Base-by-base conservation (phyloP, 768 basidiomycete genomes). In the Arthromyces matolae region DNA sequence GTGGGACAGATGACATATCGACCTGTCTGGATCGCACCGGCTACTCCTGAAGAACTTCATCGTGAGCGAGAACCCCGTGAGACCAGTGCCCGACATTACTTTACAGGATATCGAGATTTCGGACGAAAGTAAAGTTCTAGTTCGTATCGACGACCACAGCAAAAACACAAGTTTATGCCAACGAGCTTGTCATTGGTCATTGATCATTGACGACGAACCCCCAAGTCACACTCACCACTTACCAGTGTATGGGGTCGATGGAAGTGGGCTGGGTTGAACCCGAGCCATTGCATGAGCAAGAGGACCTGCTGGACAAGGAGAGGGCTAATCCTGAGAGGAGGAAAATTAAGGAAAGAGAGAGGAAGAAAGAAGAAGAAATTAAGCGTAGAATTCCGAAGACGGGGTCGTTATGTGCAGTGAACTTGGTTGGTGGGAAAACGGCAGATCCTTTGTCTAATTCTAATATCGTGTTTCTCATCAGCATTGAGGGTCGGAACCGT, bases 401-500 rank as follows among this genome's bases (percentile, higher is more conserved):
- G 0, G 78, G 79, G 45, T 81, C 16, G 80, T 81, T 58, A 59
- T 81, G 61, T 70, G 74, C 1, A 51, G 33, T 20, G 59, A 60
- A 9, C 18, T 50, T 22, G 54, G 59, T 50, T 27, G 28, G 50
- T 52, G 5, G 35, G 4, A n/a, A 57, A 18, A 18, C 47, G 45
- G 20, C 27, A 27, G 10, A 28, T 38, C 9, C 5, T 49, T 18
- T 47, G 8, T 13, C 5, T 23, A 12, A 35, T 8, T 19, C 32
- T 35, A 18, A 36, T 29, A 5, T 43, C 37, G 22, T 34, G 47
- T 50, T 31, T 25, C 28, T 46, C 32, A 37, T 9, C 51, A 81
- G 77, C 77, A 4, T 76, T 69, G 75, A 80, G 39, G 73, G 76
- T 47, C 64, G 65, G 42, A 73, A 72, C n/a, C n/a, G n/a, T n/a